Evolutionary conservation across 768 basidiomycete species (phyloP), one percentile per base, ranked within the genome.

Genomic region (Tephrocybe sp.): DNA sequence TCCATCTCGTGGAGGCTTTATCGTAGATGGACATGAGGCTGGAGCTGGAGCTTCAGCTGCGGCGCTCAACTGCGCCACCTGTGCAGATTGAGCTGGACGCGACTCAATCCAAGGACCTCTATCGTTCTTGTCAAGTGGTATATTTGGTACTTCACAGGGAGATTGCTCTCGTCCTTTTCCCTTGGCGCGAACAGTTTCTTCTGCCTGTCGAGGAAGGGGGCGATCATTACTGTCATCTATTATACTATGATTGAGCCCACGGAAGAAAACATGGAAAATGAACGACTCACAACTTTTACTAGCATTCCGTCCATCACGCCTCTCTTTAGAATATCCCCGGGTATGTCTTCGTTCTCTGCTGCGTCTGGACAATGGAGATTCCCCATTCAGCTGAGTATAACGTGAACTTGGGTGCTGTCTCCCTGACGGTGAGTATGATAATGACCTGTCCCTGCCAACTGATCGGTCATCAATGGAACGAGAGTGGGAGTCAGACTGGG

Each of bases 391-490:
- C 8, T 23, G 40, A 33, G 39, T 33, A 19, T 46, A 14, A 31
- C 53, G 43, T 17, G 58, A 23, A 41, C 58, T 55, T 5, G 66
- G 61, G 56, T 68, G 65, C 38, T 23, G 55, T 45, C 68, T 64
- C 14, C 68, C 68, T 36, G 68, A 73, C 22, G 67, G 67, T 16
- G 71, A 71, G 65, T 68, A 65, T 14, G 72, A 71, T 36, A 55
- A 32, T 26, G 67, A 67, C 53, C 62, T 55, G n/a, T 61, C 61
- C 35, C 61, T 39, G 23, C 33, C 36, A n/a, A 11, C 7, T 34
- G 33, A 16, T 38, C 7, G 32, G 16, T 49, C 39, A 19, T 68
- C 67, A 26, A 48, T 63, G n/a, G 68, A 67, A 23, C 49, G 60
- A 5, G 65, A 61, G n/a, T 17, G 54, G n/a, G 59, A 51, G 20